A percentile compares a stretch with the other conserved stretches of the same genome.
Evolutionary conservation across 257 asterid genomes (phyloP).

Genomic region (Rehmannia glutinosa): DNA sequence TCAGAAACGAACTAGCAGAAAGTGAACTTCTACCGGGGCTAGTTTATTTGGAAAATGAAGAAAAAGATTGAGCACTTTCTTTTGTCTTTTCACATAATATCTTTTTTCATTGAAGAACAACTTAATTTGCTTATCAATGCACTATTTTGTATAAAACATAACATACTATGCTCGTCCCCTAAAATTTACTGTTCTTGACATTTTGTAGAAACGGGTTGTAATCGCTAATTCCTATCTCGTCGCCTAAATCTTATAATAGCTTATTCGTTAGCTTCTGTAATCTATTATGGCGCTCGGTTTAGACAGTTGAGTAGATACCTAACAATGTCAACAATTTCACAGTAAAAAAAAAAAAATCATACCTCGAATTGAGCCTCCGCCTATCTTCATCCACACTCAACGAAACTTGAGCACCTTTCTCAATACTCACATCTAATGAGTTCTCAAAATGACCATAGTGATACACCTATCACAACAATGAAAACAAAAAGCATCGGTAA

Average conservation of each 20-base stretch:
- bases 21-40: too few relatives aligned
- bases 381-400: constrained; percentile 61
- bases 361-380: constrained; percentile 64
- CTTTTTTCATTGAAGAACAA: background rate
- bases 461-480: constrained; percentile 40
- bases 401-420: constrained; percentile 45
- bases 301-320: too few relatives aligned
- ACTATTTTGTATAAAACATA: background rate
- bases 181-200: too few relatives aligned
- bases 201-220: too few relatives aligned
- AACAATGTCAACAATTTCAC: too few relatives aligned
- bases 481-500: background rate
- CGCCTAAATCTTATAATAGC: too few relatives aligned
- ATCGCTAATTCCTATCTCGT: too few relatives aligned
- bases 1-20: background rate
- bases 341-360: background rate
- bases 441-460: constrained; percentile 60
- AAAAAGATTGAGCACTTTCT: background rate
- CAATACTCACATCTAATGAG: constrained; percentile 24
- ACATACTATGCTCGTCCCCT: too few relatives aligned
- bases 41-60: background rate
- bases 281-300: too few relatives aligned
- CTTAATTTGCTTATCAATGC: background rate
- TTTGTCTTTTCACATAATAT: background rate
- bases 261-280: too few relatives aligned